Conservation (phyloP, 257 asterid species). For the Solanum phureja region DNA sequence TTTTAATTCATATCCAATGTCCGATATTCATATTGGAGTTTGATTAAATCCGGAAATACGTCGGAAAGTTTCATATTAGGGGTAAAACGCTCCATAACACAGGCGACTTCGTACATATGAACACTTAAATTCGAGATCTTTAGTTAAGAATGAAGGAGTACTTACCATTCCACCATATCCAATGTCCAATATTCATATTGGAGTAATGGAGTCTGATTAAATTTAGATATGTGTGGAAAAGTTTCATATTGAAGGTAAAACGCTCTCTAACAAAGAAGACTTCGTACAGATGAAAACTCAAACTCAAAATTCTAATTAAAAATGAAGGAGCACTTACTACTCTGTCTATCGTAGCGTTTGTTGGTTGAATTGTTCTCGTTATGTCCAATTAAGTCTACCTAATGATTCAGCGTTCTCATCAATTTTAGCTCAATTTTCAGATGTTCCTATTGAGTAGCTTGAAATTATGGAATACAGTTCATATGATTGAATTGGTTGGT, state of each 20-base stretch:
- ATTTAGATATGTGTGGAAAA: no score
- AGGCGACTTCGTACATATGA: not conserved
- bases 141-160: no score
- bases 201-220: not conserved
- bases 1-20: no score
- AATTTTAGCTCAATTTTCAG: not conserved
- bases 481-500: not conserved
- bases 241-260: no score
- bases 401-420: not conserved
- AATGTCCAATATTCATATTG: no score
- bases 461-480: not conserved
- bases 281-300: no score
- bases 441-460: not conserved
- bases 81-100: not conserved
- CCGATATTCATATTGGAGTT: accelerated
- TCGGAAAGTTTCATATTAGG: no score
- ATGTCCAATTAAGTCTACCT: not conserved
- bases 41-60: no score
- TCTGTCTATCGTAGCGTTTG: not conserved
- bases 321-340: accelerated
- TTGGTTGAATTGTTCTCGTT: not conserved
- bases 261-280: no score
- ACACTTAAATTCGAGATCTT: no score
- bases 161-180: accelerated
- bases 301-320: not conserved